Conservation (phyloP, 805 yeast species). For the Blastobotrys peoriensis region DNA sequence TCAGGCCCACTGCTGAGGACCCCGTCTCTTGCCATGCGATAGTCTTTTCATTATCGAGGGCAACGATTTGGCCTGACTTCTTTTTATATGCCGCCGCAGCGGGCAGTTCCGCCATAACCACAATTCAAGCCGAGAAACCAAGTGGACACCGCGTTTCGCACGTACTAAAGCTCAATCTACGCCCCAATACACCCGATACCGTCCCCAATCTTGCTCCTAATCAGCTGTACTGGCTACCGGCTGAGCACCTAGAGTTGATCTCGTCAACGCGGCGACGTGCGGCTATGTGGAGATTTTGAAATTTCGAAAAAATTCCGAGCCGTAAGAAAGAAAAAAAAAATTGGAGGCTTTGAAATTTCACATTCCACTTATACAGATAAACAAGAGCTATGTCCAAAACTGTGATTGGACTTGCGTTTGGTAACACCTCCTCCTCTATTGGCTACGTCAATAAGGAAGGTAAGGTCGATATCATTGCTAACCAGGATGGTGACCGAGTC, state of each 20-base stretch:
- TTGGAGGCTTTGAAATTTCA: too few species aligned
- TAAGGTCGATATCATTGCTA: conserved; percentile 93
- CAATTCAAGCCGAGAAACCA: too few species aligned
- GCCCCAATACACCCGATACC: too few species aligned
- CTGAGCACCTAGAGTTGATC: background rate
- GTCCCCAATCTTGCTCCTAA: too few species aligned
- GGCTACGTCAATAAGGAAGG: conserved; percentile 80
- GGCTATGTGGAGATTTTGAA: background rate
- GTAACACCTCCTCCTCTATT: conserved; percentile 92
- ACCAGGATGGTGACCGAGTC: conserved; percentile 97
- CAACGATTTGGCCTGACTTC: conserved; percentile 10
- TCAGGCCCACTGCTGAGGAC: background rate
- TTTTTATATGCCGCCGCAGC: conserved; percentile 14
- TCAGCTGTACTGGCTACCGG: too few species aligned
- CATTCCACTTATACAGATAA: too few species aligned
- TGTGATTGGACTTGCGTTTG: conserved; percentile 92
- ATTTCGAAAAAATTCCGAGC: conserved; percentile 2
- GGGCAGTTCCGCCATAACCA: background rate
- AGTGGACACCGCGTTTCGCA: too few species aligned
- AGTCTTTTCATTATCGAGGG: conserved; percentile 3
- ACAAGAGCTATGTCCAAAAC: conserved; percentile 34
- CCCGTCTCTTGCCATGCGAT: conserved; percentile 7
- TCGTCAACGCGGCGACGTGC: background rate
- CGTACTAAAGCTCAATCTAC: too few species aligned
- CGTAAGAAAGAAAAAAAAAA: conserved; percentile 1